phyloP scores from a whole-genome alignment of 2,329 filamentous ascomycete species.

The Sordariomycetes sp. region DNA sequence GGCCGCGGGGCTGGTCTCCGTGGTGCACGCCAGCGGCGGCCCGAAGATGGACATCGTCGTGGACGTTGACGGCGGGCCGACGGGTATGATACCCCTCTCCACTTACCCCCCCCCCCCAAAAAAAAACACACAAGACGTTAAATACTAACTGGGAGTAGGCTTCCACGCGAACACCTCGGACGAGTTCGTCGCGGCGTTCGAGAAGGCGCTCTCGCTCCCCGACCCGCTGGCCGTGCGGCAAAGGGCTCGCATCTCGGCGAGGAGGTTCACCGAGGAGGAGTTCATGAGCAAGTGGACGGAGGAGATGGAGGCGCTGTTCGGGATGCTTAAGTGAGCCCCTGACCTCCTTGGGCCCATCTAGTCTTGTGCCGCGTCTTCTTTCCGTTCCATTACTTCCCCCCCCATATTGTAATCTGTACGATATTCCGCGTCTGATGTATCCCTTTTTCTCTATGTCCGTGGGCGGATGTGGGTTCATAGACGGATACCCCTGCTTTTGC shows the following conservation, averaged over 20 bases:
- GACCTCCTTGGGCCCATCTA: neutral
- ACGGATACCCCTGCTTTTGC: slow-evolving; percentile 1
- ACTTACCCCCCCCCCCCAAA: neutral
- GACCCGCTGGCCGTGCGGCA: slow-evolving; percentile 66
- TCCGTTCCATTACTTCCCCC: neutral
- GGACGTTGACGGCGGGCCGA: slow-evolving; percentile 65
- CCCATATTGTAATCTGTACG: too few species aligned
- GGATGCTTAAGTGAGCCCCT: slow-evolving; percentile 18
- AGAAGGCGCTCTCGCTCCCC: slow-evolving; percentile 60
- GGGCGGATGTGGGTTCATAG: slow-evolving; percentile 3
- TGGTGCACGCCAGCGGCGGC: slow-evolving; percentile 88
- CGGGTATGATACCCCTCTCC: slow-evolving; percentile 41
- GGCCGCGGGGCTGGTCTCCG: slow-evolving; percentile 82
- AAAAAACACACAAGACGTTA: neutral
- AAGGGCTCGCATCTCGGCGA: slow-evolving; percentile 67
- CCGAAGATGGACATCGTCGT: slow-evolving; percentile 91
- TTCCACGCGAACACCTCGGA: slow-evolving; percentile 72
- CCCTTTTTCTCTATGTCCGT: neutral
- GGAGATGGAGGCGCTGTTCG: slow-evolving; percentile 64
- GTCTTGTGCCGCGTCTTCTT: neutral
- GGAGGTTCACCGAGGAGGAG: slow-evolving; percentile 77
- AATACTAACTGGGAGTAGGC: slow-evolving; percentile 33
- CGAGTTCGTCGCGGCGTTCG: slow-evolving; percentile 75
- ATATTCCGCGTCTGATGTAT: neutral
- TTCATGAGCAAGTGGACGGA: slow-evolving; percentile 71